Base-by-base conservation (phyloP, 148 eudicot genomes). In the Cornus suecica region DNA sequence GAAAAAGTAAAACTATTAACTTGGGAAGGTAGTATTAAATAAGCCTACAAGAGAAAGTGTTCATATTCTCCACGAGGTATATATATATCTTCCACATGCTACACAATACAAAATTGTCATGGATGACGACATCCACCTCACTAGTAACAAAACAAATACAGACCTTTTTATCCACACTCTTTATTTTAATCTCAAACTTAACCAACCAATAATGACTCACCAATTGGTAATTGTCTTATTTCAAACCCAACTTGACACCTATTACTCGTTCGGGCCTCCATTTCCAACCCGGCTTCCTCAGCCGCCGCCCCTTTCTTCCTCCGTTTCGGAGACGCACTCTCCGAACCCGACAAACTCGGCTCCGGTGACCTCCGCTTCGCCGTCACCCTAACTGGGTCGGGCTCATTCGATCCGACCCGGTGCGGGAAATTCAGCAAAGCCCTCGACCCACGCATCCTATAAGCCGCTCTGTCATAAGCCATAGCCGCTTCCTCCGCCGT, bases 391-490 rank as follows among this genome's bases (percentile, higher is more conserved):
- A 87, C 88, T 73, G 90, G 90, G 29, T 85, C 90, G 10, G 90
- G 90, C 79, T 85, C 88, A 60, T 81, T 68, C 65, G 71, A 77
- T 10, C 88, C 90, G 6, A 81, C 76, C 26, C 79, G 51, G 62
- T 87, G 88, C 11, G 90, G 90, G 11, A 87, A 87, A 70, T 87
- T 87, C 70, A 87, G 69, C 69, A 85, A 58, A 22, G 90, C 90
- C 72, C 81, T 74, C 0, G 90, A 79, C 32, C 90, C 90, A 15
- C 90, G 83, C 86, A 87, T 87, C 74, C 86, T 74, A 26, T 81
- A 87, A 37, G 90, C 90, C 56, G 90, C 90, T 74, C 70, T 69
- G 13, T 87, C 90, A n/a, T 87, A 87, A 51, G 90, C 90, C 72
- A 76, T 11, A 3, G 88, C 90, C 10, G 90, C 90, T 64, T 81